phyloP scores from a whole-genome alignment of 2,329 filamentous ascomycete genomes.

The Diaporthe velutina region DNA sequence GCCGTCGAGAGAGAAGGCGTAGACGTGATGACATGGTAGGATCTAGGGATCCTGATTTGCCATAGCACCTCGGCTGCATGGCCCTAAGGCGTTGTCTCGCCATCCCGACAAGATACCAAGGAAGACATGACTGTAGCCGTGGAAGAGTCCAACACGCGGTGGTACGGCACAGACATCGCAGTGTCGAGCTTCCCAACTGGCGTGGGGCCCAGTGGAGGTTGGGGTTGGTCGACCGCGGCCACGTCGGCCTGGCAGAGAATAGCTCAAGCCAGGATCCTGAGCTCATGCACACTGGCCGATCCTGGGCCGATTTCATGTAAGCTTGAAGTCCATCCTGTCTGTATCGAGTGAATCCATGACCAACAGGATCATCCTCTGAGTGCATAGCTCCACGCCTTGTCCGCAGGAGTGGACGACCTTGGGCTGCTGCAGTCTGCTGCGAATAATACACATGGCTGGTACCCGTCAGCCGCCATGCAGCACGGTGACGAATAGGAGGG shows the following conservation, averaged over 20 bases:
- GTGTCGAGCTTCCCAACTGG: slow-evolving; percentile 9
- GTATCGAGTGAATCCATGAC: slow-evolving; percentile 18
- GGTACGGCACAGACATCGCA: slow-evolving; percentile 31
- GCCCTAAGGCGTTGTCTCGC: slow-evolving; percentile 19
- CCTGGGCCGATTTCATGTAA: slow-evolving; percentile 31
- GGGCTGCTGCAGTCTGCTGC: slow-evolving; percentile 8
- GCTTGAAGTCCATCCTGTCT: slow-evolving; percentile 27
- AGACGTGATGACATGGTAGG: slow-evolving; percentile 28
- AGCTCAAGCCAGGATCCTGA: slow-evolving; percentile 29
- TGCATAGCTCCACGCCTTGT: background rate
- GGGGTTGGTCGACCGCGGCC: slow-evolving; percentile 28
- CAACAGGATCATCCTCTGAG: slow-evolving; percentile 26
- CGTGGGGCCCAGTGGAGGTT: slow-evolving; percentile 21
- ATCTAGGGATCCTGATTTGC: slow-evolving; percentile 21
- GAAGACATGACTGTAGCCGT: slow-evolving; percentile 21
- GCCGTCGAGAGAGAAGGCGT: slow-evolving; percentile 18
- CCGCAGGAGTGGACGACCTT: background rate
- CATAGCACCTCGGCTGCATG: slow-evolving; percentile 8
- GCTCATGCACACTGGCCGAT: slow-evolving; percentile 12
- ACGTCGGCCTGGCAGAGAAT: slow-evolving; percentile 30
- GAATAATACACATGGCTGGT: slow-evolving; percentile 34
- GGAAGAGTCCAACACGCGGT: slow-evolving; percentile 25
- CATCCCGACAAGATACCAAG: slow-evolving; percentile 22
- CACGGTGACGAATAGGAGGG: slow-evolving; percentile 28
- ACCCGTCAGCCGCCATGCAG: slow-evolving; percentile 21